Base-by-base conservation (phyloP, 768 basidiomycete genomes). In the Phanerochaete carnosa region DNA sequence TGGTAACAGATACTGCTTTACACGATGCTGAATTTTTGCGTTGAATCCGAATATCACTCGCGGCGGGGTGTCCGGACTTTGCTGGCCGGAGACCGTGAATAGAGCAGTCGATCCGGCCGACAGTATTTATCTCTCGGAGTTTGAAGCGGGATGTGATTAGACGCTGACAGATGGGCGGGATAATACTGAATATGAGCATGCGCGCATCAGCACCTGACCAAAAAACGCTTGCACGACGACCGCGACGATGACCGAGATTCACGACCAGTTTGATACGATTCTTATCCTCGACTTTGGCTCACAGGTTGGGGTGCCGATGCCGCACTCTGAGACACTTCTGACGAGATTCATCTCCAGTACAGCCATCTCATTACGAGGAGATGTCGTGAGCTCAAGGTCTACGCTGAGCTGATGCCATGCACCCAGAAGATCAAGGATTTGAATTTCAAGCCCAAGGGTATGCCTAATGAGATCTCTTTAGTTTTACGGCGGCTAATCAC, bases 261-360 rank as follows among this genome's bases (percentile, higher is more conserved):
- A 96, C 75, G 89, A 93, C 74, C 87, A 94, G 65, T 98, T 96
- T 72, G 95, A 98, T 70, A 95, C 95, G 25, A 87, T 98, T 65
- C 86, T 98, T 45, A 97, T 98, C 68, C 79, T 98, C 33, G 96
- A 98, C 75, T 98, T 98, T 75, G 96, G 96, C 57, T 97, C 95
- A 11, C 95, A 94, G 83, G 95, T 96, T 67, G 65, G 77, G 35
- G 39, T 37, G 54, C 6, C 33, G 25, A 23, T 43, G 32, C 35
- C 23, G 32, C 33, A 26, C 54, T 7, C 32, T 39, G 23, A 23
- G 54, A 26, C 54, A 3, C 22, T 33, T 19, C 54, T 55, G 54
- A 55, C 54, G 37, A 39, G 33, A 19, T 55, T 43, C 47, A 3
- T 45, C 59, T 67, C 45, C 73, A 96, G 94, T 96, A 96, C 75